A percentile compares a stretch with the other conserved stretches of the same genome.
phyloP scores from a whole-genome alignment of 2,329 filamentous ascomycete species.

The Polytolypa hystricis region DNA sequence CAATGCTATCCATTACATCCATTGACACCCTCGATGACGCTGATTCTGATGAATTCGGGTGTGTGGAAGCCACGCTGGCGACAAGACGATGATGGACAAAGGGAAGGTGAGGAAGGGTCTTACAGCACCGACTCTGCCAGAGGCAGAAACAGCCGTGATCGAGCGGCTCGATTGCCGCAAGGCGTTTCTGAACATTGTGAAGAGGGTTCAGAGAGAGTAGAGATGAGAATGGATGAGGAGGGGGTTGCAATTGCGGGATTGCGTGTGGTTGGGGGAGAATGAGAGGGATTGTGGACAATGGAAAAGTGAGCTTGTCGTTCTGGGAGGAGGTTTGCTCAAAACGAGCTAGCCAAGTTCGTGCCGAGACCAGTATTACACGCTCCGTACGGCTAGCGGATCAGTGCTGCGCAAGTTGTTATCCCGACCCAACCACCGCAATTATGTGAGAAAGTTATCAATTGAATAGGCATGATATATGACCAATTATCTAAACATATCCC shows the following conservation, averaged over 20 bases:
- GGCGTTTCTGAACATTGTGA: slow-evolving; percentile 94
- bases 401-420: no score
- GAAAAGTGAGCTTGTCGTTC: slow-evolving; percentile 28
- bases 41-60: slow-evolving; percentile 23
- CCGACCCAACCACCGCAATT: no score
- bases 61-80: slow-evolving; percentile 25
- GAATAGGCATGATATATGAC: no score
- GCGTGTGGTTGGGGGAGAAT: slow-evolving; percentile 28
- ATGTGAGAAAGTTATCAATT: no score
- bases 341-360: slow-evolving; percentile 44
- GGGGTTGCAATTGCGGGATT: slow-evolving; percentile 34
- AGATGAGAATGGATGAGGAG: slow-evolving; percentile 32
- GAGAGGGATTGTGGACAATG: slow-evolving; percentile 33
- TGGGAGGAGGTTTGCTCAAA: slow-evolving; percentile 68
- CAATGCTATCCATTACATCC: slow-evolving; percentile 12
- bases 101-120: slow-evolving; percentile 46
- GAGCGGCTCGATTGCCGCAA: slow-evolving; percentile 93
- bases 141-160: slow-evolving; percentile 85
- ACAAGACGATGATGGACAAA: slow-evolving; percentile 30
- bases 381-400: no score
- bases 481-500: no score
- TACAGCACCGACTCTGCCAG: slow-evolving; percentile 87
- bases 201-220: slow-evolving; percentile 31
- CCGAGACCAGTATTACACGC: no score
- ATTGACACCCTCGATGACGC: slow-evolving; percentile 22